Conservation (phyloP, 495 filamentous ascomycete genomes). For the Aspergillus ostianus region DNA sequence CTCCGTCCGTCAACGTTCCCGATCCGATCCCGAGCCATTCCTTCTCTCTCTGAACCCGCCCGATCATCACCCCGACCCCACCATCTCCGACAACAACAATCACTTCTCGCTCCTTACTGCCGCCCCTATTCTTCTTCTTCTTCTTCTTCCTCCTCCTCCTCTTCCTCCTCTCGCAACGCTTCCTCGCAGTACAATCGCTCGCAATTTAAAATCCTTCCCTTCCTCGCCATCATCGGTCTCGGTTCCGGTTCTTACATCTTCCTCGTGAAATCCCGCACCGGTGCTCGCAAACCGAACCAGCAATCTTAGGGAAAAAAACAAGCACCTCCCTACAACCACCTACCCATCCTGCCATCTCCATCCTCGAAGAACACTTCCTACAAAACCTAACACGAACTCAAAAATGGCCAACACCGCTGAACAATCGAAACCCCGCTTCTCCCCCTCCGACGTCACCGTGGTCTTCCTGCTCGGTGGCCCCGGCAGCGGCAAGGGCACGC, state of each 20-base stretch:
- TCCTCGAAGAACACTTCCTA: background rate
- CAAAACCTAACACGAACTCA: constrained; percentile 8
- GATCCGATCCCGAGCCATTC: background rate
- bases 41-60: constrained; percentile 3
- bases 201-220: constrained; percentile 64
- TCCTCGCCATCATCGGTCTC: constrained; percentile 56
- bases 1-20: constrained; percentile 1
- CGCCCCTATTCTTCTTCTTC: constrained; percentile 15
- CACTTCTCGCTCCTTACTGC: constrained; percentile 6
- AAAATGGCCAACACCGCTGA: constrained; percentile 28
- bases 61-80: constrained; percentile 12
- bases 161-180: constrained; percentile 13
- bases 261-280: constrained; percentile 60
- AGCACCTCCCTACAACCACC: constrained; percentile 12
- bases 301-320: constrained; percentile 13
- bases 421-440: constrained; percentile 67
- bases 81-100: constrained; percentile 8
- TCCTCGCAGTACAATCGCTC: constrained; percentile 35
- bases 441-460: constrained; percentile 75
- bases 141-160: constrained; percentile 14
- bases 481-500: constrained; percentile 60
- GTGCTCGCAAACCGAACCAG: constrained; percentile 20
- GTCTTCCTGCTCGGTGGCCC: constrained; percentile 63
- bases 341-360: constrained; percentile 13
- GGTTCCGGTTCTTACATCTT: constrained; percentile 60